phyloP scores from a whole-genome alignment of 2,329 filamentous ascomycete species.

The Fusarium nygamai region DNA sequence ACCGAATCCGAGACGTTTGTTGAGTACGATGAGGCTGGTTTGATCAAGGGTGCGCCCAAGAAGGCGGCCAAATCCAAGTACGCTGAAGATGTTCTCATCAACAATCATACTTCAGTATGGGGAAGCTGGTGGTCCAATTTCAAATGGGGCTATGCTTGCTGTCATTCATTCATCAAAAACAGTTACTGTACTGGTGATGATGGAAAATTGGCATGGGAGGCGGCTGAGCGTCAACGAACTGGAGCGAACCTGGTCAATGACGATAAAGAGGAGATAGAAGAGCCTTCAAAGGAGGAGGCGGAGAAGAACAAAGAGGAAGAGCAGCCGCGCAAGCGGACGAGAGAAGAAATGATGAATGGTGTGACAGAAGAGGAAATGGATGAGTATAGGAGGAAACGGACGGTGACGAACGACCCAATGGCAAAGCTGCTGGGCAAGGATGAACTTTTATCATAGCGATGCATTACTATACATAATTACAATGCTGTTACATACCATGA shows the following conservation, averaged over 20 bases:
- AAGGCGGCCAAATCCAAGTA: constrained; percentile 89
- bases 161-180: constrained; percentile 93
- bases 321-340: constrained; percentile 73
- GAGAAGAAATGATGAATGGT: constrained; percentile 81
- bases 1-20: constrained; percentile 87
- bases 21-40: constrained; percentile 91
- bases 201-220: constrained; percentile 82
- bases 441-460: constrained; percentile 53
- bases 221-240: constrained; percentile 71
- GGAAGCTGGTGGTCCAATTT: constrained; percentile 98
- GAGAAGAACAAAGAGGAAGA: constrained; percentile 47
- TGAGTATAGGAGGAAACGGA: constrained; percentile 80
- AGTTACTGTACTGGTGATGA: constrained; percentile 96
- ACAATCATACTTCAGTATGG: constrained; percentile 94
- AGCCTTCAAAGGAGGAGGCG: constrained; percentile 41
- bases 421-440: constrained; percentile 80
- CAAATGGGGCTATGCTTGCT: constrained; percentile 95
- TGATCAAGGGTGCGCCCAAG: constrained; percentile 87
- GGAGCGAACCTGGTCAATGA: constrained; percentile 55
- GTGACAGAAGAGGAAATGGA: constrained; percentile 88
- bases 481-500: background rate
- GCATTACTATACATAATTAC: background rate
- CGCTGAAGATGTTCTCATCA: constrained; percentile 83
- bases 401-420: constrained; percentile 86
- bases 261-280: constrained; percentile 41